Percentiles rank a stretch among this genome's conserved stretches.
Evolutionary conservation across 2,329 filamentous ascomycete genomes (phyloP).

Genomic region (Aspergillus fijiensis): DNA sequence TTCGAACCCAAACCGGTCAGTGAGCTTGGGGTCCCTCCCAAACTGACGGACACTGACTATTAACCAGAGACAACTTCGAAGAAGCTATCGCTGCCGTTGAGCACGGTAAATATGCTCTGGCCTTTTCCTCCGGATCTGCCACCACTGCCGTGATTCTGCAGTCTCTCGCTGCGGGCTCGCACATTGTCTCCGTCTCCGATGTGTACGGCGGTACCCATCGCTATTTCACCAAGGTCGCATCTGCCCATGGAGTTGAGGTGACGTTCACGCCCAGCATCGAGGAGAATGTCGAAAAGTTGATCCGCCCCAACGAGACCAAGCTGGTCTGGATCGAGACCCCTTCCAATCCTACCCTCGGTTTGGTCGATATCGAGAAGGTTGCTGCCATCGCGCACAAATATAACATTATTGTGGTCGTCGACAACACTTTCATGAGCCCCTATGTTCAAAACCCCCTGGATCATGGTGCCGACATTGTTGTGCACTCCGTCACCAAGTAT

Average conservation of each 20-base stretch:
- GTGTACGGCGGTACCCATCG: conserved; percentile 97
- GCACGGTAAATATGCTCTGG: conserved; percentile 86
- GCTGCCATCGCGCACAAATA: conserved; percentile 79
- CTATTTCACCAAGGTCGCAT: conserved; percentile 97
- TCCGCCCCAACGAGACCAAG: conserved; percentile 78
- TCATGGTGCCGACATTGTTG: conserved; percentile 92
- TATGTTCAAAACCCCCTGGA: conserved; percentile 96
- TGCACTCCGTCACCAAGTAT: conserved; percentile 98
- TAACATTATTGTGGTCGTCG: conserved; percentile 93
- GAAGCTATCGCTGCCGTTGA: conserved; percentile 86
- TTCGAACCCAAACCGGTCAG: conserved; percentile 80
- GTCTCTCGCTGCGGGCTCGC: conserved; percentile 83
- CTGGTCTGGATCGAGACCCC: conserved; percentile 97
- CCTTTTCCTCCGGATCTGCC: conserved; percentile 90
- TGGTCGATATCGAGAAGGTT: conserved; percentile 90
- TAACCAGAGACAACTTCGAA: conserved; percentile 79
- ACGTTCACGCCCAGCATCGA: conserved; percentile 94
- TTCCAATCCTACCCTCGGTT: conserved; percentile 86
- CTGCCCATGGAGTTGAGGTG: conserved; percentile 89
- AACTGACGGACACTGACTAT: conserved; percentile 10
- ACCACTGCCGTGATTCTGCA: conserved; percentile 92
- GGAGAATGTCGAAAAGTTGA: conserved; percentile 78
- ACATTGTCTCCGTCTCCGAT: conserved; percentile 94
- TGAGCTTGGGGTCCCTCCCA: neutral
- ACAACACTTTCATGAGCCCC: conserved; percentile 96